These are phyloP conservation scores for Trichaptum fuscoviolaceum DNA, from an alignment of 768 basidiomycete genomes.

Conservation along the genomic window DNA sequence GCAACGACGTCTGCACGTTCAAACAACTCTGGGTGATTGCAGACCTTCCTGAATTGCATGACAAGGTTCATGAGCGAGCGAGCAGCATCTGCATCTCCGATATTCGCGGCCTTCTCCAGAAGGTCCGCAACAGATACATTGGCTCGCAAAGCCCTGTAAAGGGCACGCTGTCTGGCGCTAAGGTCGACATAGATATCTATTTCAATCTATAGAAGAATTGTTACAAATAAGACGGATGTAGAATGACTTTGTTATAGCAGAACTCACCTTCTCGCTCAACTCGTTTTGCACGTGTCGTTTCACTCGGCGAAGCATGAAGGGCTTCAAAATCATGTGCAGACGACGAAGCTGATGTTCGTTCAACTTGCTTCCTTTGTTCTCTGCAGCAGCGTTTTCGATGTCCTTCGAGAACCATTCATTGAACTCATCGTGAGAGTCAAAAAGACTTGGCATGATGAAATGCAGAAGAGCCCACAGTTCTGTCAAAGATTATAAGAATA, in stretches of 20 bases:
- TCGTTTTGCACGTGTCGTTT: constrained; percentile 99
- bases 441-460: constrained; percentile 99
- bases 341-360: constrained; percentile 94
- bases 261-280: constrained; percentile 87
- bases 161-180: constrained; percentile 83
- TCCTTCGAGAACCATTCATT: constrained; percentile 99
- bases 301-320: constrained; percentile 96
- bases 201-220: constrained; percentile 64
- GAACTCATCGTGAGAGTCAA: constrained; percentile 99
- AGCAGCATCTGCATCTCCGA: constrained; percentile 87
- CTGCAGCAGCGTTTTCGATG: constrained; percentile 84
- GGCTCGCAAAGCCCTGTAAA: constrained; percentile 86
- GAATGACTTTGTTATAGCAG: neutral
- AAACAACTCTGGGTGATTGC: constrained; percentile 98
- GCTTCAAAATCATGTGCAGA: constrained; percentile 97
- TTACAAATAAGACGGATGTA: neutral
- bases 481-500: constrained; percentile 25
- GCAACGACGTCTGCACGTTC: constrained; percentile 94
- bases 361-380: constrained; percentile 85
- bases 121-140: constrained; percentile 95
- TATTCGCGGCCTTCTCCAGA: constrained; percentile 85
- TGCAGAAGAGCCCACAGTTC: constrained; percentile 98
- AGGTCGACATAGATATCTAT: constrained; percentile 92
- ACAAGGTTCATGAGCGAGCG: constrained; percentile 98
- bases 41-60: constrained; percentile 99